phyloP scores from a whole-genome alignment of 1,139 yeast species.

The Debaryomyces sp. region DNA sequence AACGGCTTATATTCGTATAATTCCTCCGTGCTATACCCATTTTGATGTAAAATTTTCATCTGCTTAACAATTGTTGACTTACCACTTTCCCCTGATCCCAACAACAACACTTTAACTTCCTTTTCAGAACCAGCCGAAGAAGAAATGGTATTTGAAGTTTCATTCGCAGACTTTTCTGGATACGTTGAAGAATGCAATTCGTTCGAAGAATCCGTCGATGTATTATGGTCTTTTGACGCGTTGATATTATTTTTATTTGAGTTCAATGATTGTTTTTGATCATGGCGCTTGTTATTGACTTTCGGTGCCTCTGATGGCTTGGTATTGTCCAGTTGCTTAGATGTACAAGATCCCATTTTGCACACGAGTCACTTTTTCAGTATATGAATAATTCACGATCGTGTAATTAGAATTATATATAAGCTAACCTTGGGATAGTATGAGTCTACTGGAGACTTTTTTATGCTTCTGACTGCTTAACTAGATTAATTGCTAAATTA shows the following conservation, averaged over 20 bases:
- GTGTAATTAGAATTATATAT: constrained; percentile 13
- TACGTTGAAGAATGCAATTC: constrained; percentile 1
- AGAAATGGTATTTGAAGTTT: constrained; percentile 3
- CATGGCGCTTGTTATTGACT: constrained; percentile 14
- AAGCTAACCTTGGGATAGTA: not conserved
- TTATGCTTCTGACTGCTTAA: constrained; percentile 2
- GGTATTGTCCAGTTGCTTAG: constrained; percentile 21
- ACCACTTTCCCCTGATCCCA: constrained; percentile 83
- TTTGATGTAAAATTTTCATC: constrained; percentile 71
- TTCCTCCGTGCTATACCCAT: constrained; percentile 68
- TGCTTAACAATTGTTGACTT: constrained; percentile 78
- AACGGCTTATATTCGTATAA: constrained; percentile 67
- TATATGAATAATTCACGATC: constrained; percentile 13
- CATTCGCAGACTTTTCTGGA: constrained; percentile 2
- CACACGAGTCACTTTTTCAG: constrained; percentile 1
- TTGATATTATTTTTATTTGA: constrained; percentile 10
- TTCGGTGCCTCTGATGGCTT: constrained; percentile 16
- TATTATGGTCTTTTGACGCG: constrained; percentile 12
- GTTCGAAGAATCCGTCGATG: constrained; percentile 24
- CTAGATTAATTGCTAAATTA: constrained; percentile 3
- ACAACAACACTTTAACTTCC: constrained; percentile 62
- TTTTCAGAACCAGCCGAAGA: constrained; percentile 21
- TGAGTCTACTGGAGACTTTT: not conserved
- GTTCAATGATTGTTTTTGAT: constrained; percentile 13
- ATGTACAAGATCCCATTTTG: constrained; percentile 32